Conservation (phyloP, 768 basidiomycete species). For the Collybia nuda region DNA sequence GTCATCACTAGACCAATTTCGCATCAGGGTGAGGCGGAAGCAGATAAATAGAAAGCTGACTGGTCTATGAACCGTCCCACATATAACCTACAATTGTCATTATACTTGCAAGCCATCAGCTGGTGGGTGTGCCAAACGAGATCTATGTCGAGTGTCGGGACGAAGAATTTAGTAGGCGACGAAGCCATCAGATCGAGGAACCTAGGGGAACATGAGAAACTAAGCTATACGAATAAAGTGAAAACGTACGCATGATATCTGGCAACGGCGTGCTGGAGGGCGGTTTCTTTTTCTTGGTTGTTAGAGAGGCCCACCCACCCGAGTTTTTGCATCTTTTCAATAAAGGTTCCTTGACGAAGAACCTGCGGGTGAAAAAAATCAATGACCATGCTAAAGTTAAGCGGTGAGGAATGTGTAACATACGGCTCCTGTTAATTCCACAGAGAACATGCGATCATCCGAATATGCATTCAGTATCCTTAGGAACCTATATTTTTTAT, state of each 20-base stretch:
- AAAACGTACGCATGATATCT: conserved; percentile 54
- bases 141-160: conserved; percentile 64
- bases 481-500: background rate
- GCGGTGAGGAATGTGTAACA: background rate
- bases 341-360: conserved; percentile 13
- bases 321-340: conserved; percentile 24
- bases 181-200: conserved; percentile 52
- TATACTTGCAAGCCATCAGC: conserved; percentile 42
- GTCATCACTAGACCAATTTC: conserved; percentile 31
- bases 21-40: too few relatives aligned
- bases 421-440: conserved; percentile 13
- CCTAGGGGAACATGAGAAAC: too few relatives aligned
- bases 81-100: conserved; percentile 33
- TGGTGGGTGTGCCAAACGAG: conserved; percentile 71
- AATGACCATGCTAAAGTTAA: too few relatives aligned
- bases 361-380: conserved; percentile 10
- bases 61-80: conserved; percentile 46
- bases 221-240: too few relatives aligned
- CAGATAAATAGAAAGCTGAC: conserved; percentile 28
- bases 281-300: conserved; percentile 30
- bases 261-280: conserved; percentile 47
- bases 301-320: conserved; percentile 52
- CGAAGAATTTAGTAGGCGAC: conserved; percentile 33
- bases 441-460: conserved; percentile 9
- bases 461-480: conserved; percentile 10